phyloP scores from a whole-genome alignment of 257 asterid genomes.

The Capsicum chinense region DNA sequence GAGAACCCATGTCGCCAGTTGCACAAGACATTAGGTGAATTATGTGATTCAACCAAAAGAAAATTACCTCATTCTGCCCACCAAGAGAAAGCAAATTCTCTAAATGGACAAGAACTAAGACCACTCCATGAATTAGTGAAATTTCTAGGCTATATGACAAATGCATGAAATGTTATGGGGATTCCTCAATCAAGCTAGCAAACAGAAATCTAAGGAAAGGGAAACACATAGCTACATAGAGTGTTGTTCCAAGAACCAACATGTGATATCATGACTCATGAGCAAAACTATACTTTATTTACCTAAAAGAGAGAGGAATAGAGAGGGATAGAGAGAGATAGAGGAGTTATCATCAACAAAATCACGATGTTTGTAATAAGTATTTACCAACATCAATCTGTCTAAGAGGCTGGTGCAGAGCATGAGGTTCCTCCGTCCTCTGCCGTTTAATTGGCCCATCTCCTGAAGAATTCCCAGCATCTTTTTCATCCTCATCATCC shows the following conservation, averaged over 20 bases:
- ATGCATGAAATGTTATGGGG: background rate
- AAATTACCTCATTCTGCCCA: constrained; percentile 5
- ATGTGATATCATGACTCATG: constrained; percentile 20
- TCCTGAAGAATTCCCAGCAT: constrained; percentile 61
- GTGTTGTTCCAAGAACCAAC: background rate
- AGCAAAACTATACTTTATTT: constrained; percentile 4
- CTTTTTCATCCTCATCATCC: constrained; percentile 72
- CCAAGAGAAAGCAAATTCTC: constrained; percentile 9
- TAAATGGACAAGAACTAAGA: constrained; percentile 14
- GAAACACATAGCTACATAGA: background rate
- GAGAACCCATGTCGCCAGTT: background rate
- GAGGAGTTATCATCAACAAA: constrained; percentile 21
- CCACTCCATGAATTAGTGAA: constrained; percentile 7
- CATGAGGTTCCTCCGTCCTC: constrained; percentile 56
- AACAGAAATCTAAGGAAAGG: background rate
- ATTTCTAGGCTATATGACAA: background rate
- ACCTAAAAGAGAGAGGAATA: background rate
- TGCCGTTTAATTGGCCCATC: constrained; percentile 72
- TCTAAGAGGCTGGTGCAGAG: constrained; percentile 51
- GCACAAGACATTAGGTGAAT: constrained; percentile 6
- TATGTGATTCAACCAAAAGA: constrained; percentile 12
- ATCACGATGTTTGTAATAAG: constrained; percentile 46
- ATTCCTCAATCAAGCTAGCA: background rate
- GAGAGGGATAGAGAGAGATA: background rate
- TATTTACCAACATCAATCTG: constrained; percentile 86